Conservation (phyloP, 441 rosid genomes). For the Raphanus hybrid region DNA sequence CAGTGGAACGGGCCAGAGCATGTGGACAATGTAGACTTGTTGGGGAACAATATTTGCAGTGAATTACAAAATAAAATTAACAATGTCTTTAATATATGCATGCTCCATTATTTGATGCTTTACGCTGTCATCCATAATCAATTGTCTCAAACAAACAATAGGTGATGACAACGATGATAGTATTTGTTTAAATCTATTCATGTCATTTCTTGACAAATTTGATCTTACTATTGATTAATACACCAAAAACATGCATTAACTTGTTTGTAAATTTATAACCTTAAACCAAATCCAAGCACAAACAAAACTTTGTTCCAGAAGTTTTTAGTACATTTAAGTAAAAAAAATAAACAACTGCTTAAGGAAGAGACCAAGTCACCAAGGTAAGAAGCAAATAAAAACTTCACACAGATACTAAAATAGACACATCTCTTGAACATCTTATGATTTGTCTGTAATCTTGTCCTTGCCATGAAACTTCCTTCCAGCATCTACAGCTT, state of each 20-base stretch:
- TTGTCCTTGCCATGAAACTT: slow-evolving; percentile 62
- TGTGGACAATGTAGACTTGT: slow-evolving; percentile 40
- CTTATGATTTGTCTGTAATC: slow-evolving; percentile 39
- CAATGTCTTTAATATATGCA: slow-evolving; percentile 22
- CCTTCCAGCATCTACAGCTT: slow-evolving; percentile 85
- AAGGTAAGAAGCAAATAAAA: slow-evolving; percentile 19
- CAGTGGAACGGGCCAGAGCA: slow-evolving; percentile 27
- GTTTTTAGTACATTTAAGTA: background rate
- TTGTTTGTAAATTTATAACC: background rate
- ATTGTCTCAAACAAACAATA: slow-evolving; percentile 19
- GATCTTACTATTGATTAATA: background rate
- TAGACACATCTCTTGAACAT: slow-evolving; percentile 18
- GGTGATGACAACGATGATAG: slow-evolving; percentile 4
- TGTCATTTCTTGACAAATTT: background rate
- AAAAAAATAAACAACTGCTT: slow-evolving; percentile 4
- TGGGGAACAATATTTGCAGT: slow-evolving; percentile 36
- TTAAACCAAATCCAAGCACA: slow-evolving; percentile 17
- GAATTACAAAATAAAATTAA: background rate
- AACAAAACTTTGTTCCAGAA: slow-evolving; percentile 23
- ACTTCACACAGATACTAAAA: slow-evolving; percentile 15
- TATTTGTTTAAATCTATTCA: background rate
- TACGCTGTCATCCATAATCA: slow-evolving; percentile 31
- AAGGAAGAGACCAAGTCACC: slow-evolving; percentile 18
- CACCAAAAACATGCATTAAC: background rate
- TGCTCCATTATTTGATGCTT: slow-evolving; percentile 38